Percentiles rank a stretch among this genome's conserved stretches.
These are phyloP conservation scores for Tylopilus rubrobrunneus DNA, from an alignment of 768 basidiomycete species.

Conservation along the genomic window DNA sequence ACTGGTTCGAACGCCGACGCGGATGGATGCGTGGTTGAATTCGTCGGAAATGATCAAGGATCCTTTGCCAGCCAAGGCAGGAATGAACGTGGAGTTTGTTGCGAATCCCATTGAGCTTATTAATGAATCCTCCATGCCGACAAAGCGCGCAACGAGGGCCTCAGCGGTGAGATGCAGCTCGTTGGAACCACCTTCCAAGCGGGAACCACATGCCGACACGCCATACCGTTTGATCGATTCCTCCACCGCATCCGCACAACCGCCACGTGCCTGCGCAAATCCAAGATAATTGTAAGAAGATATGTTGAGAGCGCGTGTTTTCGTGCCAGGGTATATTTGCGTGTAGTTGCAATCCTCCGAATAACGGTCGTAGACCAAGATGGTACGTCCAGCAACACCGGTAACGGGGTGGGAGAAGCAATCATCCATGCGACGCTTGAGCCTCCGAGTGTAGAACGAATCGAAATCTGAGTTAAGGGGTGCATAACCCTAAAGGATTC, in stretches of 20 bases:
- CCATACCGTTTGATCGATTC: slow-evolving; percentile 80
- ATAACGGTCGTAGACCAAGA: slow-evolving; percentile 78
- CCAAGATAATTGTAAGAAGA: slow-evolving; percentile 99
- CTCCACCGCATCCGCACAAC: slow-evolving; percentile 93
- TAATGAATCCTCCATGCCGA: slow-evolving; percentile 86
- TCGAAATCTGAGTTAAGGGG: slow-evolving; percentile 98
- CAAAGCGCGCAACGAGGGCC: slow-evolving; percentile 82
- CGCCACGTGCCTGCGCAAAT: slow-evolving; percentile 89
- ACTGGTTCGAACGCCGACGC: slow-evolving; percentile 85
- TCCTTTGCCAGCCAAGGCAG: slow-evolving; percentile 86
- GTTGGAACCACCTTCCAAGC: slow-evolving; percentile 80
- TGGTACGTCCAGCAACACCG: slow-evolving; percentile 93
- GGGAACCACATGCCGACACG: slow-evolving; percentile 67
- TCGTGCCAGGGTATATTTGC: slow-evolving; percentile 70
- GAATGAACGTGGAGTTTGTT: slow-evolving; percentile 90
- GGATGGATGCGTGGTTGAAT: slow-evolving; percentile 92
- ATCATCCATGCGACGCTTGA: slow-evolving; percentile 93
- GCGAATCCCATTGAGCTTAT: slow-evolving; percentile 97
- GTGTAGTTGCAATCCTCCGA: slow-evolving; percentile 80
- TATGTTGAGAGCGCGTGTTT: slow-evolving; percentile 89
- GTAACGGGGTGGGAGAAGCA: slow-evolving; percentile 92
- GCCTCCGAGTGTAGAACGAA: slow-evolving; percentile 96
- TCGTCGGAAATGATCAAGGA: slow-evolving; percentile 96
- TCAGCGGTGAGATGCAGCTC: slow-evolving; percentile 83
- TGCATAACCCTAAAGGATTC: slow-evolving; percentile 76